Evolutionary conservation across 768 basidiomycete genomes (phyloP).

Genomic region (Gymnopilus junonius): DNA sequence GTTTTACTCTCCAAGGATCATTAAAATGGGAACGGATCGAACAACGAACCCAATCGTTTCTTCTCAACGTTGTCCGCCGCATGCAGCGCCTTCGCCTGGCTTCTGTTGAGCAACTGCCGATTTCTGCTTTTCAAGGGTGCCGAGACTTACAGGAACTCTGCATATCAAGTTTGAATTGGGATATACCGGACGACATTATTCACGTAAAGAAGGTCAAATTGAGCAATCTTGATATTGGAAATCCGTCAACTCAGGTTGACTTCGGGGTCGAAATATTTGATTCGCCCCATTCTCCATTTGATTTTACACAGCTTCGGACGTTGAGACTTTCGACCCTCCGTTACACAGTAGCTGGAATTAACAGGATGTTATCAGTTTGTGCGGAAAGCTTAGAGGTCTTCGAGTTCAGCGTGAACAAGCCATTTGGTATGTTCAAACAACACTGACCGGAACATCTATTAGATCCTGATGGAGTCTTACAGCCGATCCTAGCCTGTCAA

Average conservation of each 20-base stretch:
- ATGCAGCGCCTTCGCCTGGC: background rate
- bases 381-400: background rate
- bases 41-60: background rate
- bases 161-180: background rate
- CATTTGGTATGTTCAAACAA: background rate
- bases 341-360: background rate
- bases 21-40: background rate
- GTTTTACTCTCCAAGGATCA: background rate
- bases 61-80: background rate
- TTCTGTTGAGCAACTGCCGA: background rate
- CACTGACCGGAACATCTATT: background rate
- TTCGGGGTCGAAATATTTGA: background rate
- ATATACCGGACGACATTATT: background rate
- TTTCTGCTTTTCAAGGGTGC: background rate
- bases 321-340: background rate
- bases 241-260: background rate
- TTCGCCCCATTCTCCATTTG: background rate
- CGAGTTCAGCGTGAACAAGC: background rate
- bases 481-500: background rate
- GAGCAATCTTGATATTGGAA: background rate
- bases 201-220: background rate
- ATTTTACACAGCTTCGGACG: background rate
- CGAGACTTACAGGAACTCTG: background rate
- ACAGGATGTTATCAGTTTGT: background rate
- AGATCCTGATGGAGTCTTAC: background rate